Evolutionary conservation across 2,329 filamentous ascomycete species (phyloP), one percentile per base, ranked within the genome.

Genomic region (Amesomyces nigricolor): DNA sequence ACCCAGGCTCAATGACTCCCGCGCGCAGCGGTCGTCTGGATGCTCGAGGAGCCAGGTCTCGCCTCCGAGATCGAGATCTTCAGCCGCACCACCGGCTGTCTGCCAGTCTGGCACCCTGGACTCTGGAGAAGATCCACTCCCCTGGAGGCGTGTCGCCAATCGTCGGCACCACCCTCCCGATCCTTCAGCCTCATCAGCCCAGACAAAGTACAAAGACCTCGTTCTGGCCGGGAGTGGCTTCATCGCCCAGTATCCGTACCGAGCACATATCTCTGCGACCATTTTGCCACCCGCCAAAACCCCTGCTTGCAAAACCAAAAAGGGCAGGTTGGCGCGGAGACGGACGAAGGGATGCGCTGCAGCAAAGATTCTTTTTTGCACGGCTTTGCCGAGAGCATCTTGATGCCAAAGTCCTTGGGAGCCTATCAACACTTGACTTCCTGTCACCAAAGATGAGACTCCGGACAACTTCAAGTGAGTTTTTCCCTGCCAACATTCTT

Each of bases 21-120:
- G 89, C 61, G 83, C 87, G 13, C 88, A 94, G 69, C 84, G 88
- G 85, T 92, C 57, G 74, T 91, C 49, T 94, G 88, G 89, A 82
- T 95, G 7, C 80, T 95, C 45, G 87, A 94, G 68, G 89, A 91
- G 69, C 83, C 92, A 59, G 79, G 86, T 42, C 70, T 94, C 38
- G 77, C 84, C 43, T 95, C 95, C 71, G 81, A 90, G 58, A 73
- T 96, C 58, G 82, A 91, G 64, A 78, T 85, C 54, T 94, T 86
- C 78, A 87, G 87, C 68, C 85, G 91, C 55, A 66, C 75, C 16
- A 5, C 29, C 60, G 72, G 72, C 56, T 63, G 73, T 44, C 75
- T 87, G 13, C 91, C 90, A 19, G 17, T 19, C 17, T 19, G 17
- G 17, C 17, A 19, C 17, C 17, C 17, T 19, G 17, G 17, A 1